Conservation (phyloP, 2,329 filamentous ascomycete species). For the Nannizziopsis arthrosporioides region DNA sequence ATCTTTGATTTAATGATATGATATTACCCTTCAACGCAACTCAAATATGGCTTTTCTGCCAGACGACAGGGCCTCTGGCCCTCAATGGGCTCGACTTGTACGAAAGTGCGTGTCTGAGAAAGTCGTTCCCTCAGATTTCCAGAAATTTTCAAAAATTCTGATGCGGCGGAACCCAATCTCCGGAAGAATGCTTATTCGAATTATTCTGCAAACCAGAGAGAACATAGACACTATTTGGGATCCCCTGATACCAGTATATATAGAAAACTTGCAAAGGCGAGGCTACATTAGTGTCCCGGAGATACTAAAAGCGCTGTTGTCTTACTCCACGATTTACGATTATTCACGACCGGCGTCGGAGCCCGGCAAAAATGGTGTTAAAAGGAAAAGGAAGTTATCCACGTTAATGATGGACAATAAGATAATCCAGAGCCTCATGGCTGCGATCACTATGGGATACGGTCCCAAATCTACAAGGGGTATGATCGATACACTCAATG, state of each 20-base stretch:
- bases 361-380: constrained; percentile 8
- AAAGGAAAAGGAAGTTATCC: constrained; percentile 11
- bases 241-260: constrained; percentile 33
- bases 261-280: constrained; percentile 28
- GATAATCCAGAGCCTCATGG: constrained; percentile 33
- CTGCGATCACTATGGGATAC: constrained; percentile 27
- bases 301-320: constrained; percentile 25
- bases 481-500: constrained; percentile 24
- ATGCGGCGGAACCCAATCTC: constrained; percentile 23
- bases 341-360: constrained; percentile 2
- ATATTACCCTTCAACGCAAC: background rate
- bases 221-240: constrained; percentile 30
- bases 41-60: constrained; percentile 4
- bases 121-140: constrained; percentile 25
- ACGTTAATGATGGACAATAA: constrained; percentile 35
- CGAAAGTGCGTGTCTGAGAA: constrained; percentile 13
- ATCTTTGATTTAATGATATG: background rate
- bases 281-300: constrained; percentile 25
- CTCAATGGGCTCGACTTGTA: constrained; percentile 14
- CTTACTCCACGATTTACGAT: constrained; percentile 26
- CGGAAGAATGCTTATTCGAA: constrained; percentile 25
- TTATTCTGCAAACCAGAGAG: constrained; percentile 26
- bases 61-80: constrained; percentile 4
- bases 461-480: constrained; percentile 24
- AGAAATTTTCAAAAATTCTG: constrained; percentile 27